These are phyloP conservation scores for Flaveria trinervia DNA, from an alignment of 129 eudicot species.

Conservation along the genomic window DNA sequence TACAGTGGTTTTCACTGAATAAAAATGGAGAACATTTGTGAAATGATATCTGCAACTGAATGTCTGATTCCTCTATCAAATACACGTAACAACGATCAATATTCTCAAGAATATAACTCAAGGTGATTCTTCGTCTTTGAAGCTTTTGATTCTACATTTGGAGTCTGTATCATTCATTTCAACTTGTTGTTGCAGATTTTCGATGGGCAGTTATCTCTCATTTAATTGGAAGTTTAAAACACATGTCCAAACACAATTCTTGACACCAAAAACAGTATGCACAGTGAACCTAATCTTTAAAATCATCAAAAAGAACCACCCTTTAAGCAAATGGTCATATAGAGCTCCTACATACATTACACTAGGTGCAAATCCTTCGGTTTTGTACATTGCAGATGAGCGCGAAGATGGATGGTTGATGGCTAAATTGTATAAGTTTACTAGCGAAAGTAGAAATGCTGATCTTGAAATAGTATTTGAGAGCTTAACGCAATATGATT, in stretches of 20 bases:
- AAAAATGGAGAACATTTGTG: not conserved
- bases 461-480: slow-evolving; percentile 1
- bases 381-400: not conserved
- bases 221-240: not conserved
- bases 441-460: not conserved
- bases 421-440: slow-evolving; percentile 6
- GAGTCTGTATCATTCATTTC: not conserved
- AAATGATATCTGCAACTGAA: slow-evolving; percentile 11
- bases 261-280: not conserved
- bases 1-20: slow-evolving; percentile 11
- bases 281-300: not conserved
- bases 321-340: not conserved
- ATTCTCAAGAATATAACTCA: not conserved
- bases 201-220: not conserved
- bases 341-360: not conserved
- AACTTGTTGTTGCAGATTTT: not conserved
- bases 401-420: not conserved
- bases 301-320: not conserved
- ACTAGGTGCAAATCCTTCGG: not conserved
- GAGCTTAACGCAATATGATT: too few species aligned
- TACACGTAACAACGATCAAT: not conserved
- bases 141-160: too few species aligned
- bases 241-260: not conserved
- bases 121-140: not conserved
- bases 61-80: not conserved